Evolutionary conservation across 2,329 filamentous ascomycete genomes (phyloP).

Genomic region (Elsinoe batatas): DNA sequence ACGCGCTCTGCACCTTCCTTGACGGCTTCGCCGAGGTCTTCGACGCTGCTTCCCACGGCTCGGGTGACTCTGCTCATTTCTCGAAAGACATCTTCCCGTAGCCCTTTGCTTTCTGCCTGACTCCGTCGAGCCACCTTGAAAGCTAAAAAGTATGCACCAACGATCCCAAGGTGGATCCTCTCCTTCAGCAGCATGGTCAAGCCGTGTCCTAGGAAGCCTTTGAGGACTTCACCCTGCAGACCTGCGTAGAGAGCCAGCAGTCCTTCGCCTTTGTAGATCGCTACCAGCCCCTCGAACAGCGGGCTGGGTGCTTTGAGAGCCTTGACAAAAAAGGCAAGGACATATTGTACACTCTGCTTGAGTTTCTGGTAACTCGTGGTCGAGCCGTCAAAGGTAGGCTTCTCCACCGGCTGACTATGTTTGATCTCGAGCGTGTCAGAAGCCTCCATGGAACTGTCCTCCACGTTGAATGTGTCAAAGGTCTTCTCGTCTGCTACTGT

Average conservation of each 20-base stretch:
- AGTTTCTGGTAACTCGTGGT: background rate
- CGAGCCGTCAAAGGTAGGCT: background rate
- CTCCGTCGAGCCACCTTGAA: constrained; percentile 39
- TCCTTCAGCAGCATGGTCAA: constrained; percentile 84
- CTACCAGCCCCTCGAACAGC: constrained; percentile 22
- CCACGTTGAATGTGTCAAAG: background rate
- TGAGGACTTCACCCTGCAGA: constrained; percentile 63
- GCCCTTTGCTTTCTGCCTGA: constrained; percentile 30
- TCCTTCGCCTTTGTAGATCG: constrained; percentile 47
- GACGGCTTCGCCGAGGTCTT: constrained; percentile 15
- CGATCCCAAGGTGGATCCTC: constrained; percentile 59
- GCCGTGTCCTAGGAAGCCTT: constrained; percentile 77
- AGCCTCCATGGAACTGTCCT: background rate
- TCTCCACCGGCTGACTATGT: constrained; percentile 12
- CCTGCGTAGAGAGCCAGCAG: constrained; percentile 63
- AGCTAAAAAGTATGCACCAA: constrained; percentile 60
- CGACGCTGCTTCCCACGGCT: constrained; percentile 10
- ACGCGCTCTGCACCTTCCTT: constrained; percentile 14
- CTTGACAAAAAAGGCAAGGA: background rate
- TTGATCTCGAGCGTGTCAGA: constrained; percentile 23
- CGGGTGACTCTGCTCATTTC: constrained; percentile 15
- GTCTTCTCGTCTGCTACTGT: background rate
- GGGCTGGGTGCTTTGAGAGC: constrained; percentile 5
- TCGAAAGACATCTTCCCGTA: constrained; percentile 15
- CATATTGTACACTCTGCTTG: background rate